phyloP scores from a whole-genome alignment of 2,329 filamentous ascomycete genomes.

The Fusarium devonianum region DNA sequence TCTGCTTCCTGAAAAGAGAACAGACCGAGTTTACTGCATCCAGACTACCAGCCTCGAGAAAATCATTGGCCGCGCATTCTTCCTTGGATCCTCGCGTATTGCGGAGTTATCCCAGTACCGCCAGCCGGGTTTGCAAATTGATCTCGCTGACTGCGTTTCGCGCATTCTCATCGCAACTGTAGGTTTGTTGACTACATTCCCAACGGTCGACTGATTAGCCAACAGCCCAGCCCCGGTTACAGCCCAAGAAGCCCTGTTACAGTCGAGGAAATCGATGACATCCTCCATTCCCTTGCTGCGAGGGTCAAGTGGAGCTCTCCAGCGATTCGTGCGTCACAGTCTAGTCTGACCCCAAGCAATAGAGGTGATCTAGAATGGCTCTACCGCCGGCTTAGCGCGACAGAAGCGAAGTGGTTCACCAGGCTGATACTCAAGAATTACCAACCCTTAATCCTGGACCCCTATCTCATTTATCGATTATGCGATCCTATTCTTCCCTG shows the following conservation, averaged over 20 bases:
- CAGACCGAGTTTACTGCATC: constrained; percentile 79
- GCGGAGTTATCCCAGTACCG: constrained; percentile 70
- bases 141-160: constrained; percentile 77
- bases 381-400: constrained; percentile 66
- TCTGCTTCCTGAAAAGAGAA: constrained; percentile 76
- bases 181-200: constrained; percentile 33
- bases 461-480: constrained; percentile 59
- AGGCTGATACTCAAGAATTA: constrained; percentile 81
- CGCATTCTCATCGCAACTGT: constrained; percentile 68
- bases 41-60: constrained; percentile 67
- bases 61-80: constrained; percentile 72
- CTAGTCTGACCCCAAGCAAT: constrained; percentile 38
- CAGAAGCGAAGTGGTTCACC: constrained; percentile 87
- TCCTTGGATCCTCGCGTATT: constrained; percentile 67
- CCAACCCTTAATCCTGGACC: constrained; percentile 70
- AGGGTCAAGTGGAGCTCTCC: constrained; percentile 75
- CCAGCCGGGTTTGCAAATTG: constrained; percentile 62
- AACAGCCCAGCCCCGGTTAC: constrained; percentile 54
- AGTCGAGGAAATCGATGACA: constrained; percentile 74
- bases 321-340: constrained; percentile 55
- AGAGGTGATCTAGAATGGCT: constrained; percentile 61
- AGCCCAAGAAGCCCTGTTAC: constrained; percentile 56
- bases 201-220: neutral
- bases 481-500: constrained; percentile 76
- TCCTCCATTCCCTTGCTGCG: constrained; percentile 72